Evolutionary conservation across 2,329 filamentous ascomycete genomes (phyloP), one percentile per base, ranked within the genome.

Genomic region (Ophiostoma ulmi): DNA sequence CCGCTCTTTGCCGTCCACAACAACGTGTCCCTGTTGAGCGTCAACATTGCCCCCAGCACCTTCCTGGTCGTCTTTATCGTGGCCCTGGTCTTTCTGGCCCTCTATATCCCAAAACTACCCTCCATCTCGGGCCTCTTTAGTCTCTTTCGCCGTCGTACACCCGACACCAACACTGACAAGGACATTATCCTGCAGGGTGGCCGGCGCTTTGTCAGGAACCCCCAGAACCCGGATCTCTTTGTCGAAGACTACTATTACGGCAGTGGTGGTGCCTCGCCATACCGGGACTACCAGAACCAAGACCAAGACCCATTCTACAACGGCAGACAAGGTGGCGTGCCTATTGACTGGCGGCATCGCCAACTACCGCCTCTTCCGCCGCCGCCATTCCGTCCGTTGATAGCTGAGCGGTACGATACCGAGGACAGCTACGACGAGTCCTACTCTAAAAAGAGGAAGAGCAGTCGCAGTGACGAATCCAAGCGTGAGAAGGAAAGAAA

Each of bases 1-100:
- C 86, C 86, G 72, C 80, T 88, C 78, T 79, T 88, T 75, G 85
- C 85, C 69, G 83, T 88, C 74, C 86, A 87, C 79, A 88, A 86
- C 79, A 85, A 87, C 73, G 82, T 88, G 77, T 86, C 85, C 71
- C 82, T 88, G 75, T 77, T 88, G 77, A 88, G 83, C 79, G 81
- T 88, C 76, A 84, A 81, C 75, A 83, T 88, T 77, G 84, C 86
- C 58, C 86, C 86, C 35, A 84, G 84, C 77, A 86, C 85, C 71
- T 88, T 84, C 77, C 79, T 88, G 75, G 84, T 84, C 72, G 81
- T 82, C 38, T 76, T 87, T 72, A 78, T 81, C 71, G 75, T 88
- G 39, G 76, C 81, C 68, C 80, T 87, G 74, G 80, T 83, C 76
- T 86, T 87, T 75, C 74, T 85, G 73, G 82, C 81, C 71, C 75